phyloP scores from a whole-genome alignment of 306 rosid species.

The Sechiopsis laciniata region DNA sequence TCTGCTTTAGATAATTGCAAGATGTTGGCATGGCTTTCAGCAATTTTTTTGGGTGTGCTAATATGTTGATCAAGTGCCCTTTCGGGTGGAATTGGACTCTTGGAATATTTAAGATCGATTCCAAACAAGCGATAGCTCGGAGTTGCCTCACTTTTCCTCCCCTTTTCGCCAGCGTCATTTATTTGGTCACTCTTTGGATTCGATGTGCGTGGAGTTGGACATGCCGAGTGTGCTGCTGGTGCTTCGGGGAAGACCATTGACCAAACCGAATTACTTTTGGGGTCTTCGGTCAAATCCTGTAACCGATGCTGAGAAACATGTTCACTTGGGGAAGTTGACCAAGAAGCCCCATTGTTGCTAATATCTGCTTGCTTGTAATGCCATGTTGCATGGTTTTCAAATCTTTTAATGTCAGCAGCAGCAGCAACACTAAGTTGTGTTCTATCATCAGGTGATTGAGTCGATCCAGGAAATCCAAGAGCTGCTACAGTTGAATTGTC shows the following conservation, averaged over 20 bases:
- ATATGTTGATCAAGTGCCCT: constrained; percentile 32
- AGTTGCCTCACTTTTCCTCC: constrained; percentile 51
- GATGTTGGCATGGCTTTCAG: constrained; percentile 39
- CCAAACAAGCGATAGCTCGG: constrained; percentile 67
- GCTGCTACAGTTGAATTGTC: constrained; percentile 47
- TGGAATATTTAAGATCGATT: constrained; percentile 49
- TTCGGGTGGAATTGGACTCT: constrained; percentile 32
- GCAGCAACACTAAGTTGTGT: constrained; percentile 33
- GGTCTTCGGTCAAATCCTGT: constrained; percentile 57
- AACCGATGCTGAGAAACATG: constrained; percentile 40
- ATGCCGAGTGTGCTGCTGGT: neutral
- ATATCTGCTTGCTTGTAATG: constrained; percentile 45
- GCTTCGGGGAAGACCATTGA: constrained; percentile 31
- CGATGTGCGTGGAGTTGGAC: constrained; percentile 36
- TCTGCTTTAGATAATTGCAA: constrained; percentile 43
- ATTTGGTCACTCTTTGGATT: constrained; percentile 36
- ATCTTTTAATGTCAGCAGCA: constrained; percentile 43
- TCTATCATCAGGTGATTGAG: constrained; percentile 41
- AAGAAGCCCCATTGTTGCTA: constrained; percentile 42
- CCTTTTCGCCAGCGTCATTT: constrained; percentile 47
- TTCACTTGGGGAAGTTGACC: constrained; percentile 53
- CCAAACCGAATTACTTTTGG: constrained; percentile 47
- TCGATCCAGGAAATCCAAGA: constrained; percentile 47
- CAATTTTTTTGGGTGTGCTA: constrained; percentile 20
- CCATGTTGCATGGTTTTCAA: constrained; percentile 43